phyloP scores from a whole-genome alignment of 2,329 filamentous ascomycete genomes.

The Sordariomycetes sp. region DNA sequence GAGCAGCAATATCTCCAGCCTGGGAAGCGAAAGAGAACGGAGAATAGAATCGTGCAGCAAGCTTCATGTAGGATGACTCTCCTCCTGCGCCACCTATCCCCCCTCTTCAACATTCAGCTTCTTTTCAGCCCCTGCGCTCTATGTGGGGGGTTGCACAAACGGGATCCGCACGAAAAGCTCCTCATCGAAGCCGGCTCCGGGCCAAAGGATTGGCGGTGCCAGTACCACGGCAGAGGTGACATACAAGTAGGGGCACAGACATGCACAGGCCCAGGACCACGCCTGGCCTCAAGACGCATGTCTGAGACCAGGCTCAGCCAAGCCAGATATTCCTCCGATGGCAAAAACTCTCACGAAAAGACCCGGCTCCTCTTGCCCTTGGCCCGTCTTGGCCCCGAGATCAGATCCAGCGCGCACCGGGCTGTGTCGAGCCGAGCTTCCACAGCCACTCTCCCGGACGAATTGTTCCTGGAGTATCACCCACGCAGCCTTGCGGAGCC shows the following conservation, averaged over 20 bases:
- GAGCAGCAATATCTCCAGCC: background rate
- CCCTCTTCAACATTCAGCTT: background rate
- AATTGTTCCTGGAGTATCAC: background rate
- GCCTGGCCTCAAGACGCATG: background rate
- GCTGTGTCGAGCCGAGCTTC: background rate
- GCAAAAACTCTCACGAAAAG: background rate
- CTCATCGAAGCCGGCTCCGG: background rate
- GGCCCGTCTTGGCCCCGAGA: background rate
- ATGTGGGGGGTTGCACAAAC: too few relatives aligned
- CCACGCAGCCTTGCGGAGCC: background rate
- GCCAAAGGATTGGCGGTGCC: background rate
- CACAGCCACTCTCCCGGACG: background rate
- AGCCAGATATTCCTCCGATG: background rate
- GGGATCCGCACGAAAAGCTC: too few relatives aligned
- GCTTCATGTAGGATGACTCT: background rate
- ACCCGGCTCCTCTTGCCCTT: background rate
- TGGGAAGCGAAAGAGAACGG: background rate
- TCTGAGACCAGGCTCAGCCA: background rate
- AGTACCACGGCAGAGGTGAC: background rate
- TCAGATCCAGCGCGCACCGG: background rate
- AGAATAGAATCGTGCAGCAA: background rate
- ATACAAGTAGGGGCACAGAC: too few relatives aligned
- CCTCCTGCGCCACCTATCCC: background rate
- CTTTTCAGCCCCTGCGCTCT: too few relatives aligned
- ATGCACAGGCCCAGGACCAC: background rate